Conservation (phyloP, 768 basidiomycete genomes). For the Porpolomopsis calyptriformis region DNA sequence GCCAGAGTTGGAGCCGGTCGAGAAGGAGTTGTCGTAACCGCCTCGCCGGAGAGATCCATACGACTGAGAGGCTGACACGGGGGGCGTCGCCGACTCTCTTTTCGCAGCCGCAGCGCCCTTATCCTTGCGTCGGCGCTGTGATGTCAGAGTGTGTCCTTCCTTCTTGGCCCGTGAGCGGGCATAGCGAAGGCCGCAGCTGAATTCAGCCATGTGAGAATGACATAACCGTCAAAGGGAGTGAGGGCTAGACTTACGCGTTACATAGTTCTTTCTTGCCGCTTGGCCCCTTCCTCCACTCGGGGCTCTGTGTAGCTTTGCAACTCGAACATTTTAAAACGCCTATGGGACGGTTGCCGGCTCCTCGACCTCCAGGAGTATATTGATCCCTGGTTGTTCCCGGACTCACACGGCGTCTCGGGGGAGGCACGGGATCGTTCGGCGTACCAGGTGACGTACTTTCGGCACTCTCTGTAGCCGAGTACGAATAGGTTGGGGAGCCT, state of each 20-base stretch:
- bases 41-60: constrained; percentile 39
- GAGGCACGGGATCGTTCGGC: constrained; percentile 36
- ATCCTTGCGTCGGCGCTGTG: constrained; percentile 56
- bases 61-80: constrained; percentile 26
- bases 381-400: constrained; percentile 42
- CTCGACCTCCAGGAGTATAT: constrained; percentile 34
- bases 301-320: constrained; percentile 73
- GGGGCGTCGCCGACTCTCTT: constrained; percentile 34
- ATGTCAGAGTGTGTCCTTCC: constrained; percentile 47
- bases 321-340: constrained; percentile 68
- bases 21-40: constrained; percentile 36
- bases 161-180: constrained; percentile 85
- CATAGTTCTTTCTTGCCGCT: constrained; percentile 86
- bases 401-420: constrained; percentile 46
- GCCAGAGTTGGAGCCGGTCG: constrained; percentile 46
- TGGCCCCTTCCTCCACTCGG: constrained; percentile 88
- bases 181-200: constrained; percentile 74
- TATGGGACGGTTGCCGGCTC: constrained; percentile 54
- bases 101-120: constrained; percentile 31
- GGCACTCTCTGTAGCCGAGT: constrained; percentile 22
- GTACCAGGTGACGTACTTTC: constrained; percentile 20
- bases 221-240: constrained; percentile 7
- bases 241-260: constrained; percentile 60
- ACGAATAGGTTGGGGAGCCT: constrained; percentile 25
- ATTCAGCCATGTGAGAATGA: constrained; percentile 6